Evolutionary conservation across 148 eudicot genomes (phyloP), one percentile per base, ranked within the genome.

Genomic region (Beta vulgaris): DNA sequence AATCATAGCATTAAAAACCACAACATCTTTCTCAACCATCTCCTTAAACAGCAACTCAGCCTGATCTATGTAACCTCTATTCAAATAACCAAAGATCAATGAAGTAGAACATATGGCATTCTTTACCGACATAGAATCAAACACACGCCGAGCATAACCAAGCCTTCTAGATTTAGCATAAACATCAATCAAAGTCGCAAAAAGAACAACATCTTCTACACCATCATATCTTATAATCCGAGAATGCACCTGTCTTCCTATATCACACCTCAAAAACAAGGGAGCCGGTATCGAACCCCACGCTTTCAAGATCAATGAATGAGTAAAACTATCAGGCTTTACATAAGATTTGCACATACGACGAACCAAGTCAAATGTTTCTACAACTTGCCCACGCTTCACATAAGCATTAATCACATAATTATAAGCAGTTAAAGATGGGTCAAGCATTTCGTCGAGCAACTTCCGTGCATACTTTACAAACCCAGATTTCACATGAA

Each of bases 1-100:
- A 29, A 95, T 92, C 98, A 92, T 90, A n/a, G 96, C 98, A 82
- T 95, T 95, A 75, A 87, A 92, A 64, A 87, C 89, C 72, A 95
- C 93, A 29, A 87, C 91, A 80, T 95, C 98, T 81, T 92, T 95
- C 60, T 81, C 84, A 69, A 1, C 13, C 8, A 86, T 86, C 62
- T 80, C 87, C 44, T 48, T 57, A 53, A 92, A 92, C 57, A 95
- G 69, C 19, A 77, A 80, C 79, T 92, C 96, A 0, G 98, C 98
- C 40, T 92, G 91, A 58, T 79, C 82, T 13, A 89, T 63, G 35
- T 68, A 58, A 34, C 90, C 90, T 73, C 48, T 72, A 54, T 79
- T 88, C 87, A 95, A 82, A 74, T 92, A 92, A 12, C 98, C 98
- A 2, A 85, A 77, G 64, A 92, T 95, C 86, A 95, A 79, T 8